These are phyloP conservation scores for Yamadazyma aaseri DNA, from an alignment of 1,139 yeast genomes.

Conservation along the genomic window DNA sequence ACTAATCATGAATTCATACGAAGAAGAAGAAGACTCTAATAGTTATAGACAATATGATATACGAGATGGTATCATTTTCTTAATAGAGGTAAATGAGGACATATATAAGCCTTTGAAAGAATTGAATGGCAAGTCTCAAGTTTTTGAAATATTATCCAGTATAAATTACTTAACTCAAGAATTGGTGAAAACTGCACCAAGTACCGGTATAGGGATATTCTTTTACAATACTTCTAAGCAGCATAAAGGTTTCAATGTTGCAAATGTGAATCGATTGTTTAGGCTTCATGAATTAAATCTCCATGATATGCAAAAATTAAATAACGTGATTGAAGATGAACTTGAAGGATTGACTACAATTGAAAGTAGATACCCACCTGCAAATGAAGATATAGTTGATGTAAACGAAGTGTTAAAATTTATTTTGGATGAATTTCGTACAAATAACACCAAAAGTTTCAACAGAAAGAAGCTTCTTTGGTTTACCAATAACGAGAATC, in stretches of 20 bases:
- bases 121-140: constrained; percentile 37
- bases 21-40: constrained; percentile 17
- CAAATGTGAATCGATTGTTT: constrained; percentile 32
- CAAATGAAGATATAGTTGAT: constrained; percentile 34
- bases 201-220: constrained; percentile 67
- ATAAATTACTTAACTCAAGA: constrained; percentile 56
- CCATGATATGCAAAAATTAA: constrained; percentile 39
- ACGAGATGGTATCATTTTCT: constrained; percentile 63
- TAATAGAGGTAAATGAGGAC: constrained; percentile 57
- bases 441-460: constrained; percentile 12
- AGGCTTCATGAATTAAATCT: constrained; percentile 37
- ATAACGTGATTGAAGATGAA: constrained; percentile 33
- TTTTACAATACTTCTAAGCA: constrained; percentile 48
- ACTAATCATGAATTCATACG: constrained; percentile 1
- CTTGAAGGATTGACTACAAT: constrained; percentile 14
- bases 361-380: constrained; percentile 12
- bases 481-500: constrained; percentile 44
- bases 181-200: constrained; percentile 56
- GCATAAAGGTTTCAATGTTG: constrained; percentile 26
- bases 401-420: constrained; percentile 32
- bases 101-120: constrained; percentile 39
- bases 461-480: constrained; percentile 39
- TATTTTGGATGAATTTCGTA: constrained; percentile 34
- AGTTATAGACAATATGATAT: constrained; percentile 44
- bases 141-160: constrained; percentile 54